Percentiles rank a stretch among this genome's conserved stretches.
phyloP scores from a whole-genome alignment of 1,284 basidiomycete species.

The Phenoliferia sp. region DNA sequence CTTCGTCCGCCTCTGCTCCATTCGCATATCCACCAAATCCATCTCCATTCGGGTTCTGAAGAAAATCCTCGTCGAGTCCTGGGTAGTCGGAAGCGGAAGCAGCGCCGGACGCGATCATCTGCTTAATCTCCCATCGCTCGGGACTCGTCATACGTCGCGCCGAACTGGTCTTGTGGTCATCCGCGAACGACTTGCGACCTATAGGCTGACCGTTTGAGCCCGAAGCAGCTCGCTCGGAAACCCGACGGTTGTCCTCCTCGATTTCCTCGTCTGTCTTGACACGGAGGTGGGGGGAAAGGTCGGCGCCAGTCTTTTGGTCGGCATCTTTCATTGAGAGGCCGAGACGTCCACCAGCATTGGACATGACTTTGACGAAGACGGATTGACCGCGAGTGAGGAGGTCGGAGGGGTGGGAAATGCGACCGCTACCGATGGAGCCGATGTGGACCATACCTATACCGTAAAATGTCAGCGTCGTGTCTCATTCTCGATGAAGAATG shows the following conservation, averaged over 20 bases:
- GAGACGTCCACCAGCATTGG: constrained; percentile 71
- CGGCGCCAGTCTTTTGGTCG: constrained; percentile 81
- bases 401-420: constrained; percentile 82
- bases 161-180: constrained; percentile 48
- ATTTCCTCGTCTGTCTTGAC: constrained; percentile 90
- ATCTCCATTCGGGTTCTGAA: constrained; percentile 51
- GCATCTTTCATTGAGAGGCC: constrained; percentile 97
- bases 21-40: constrained; percentile 44
- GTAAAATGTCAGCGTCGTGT: constrained; percentile 9
- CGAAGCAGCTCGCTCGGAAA: constrained; percentile 55
- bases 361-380: constrained; percentile 95
- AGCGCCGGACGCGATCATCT: constrained; percentile 92
- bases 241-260: constrained; percentile 64
- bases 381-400: constrained; percentile 74
- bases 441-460: constrained; percentile 86
- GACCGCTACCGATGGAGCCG: constrained; percentile 70
- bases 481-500: constrained; percentile 46
- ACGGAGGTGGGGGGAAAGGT: constrained; percentile 86
- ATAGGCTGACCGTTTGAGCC: constrained; percentile 49
- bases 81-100: constrained; percentile 92
- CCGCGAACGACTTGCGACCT: constrained; percentile 45
- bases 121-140: constrained; percentile 98
- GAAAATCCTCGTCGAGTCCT: constrained; percentile 87
- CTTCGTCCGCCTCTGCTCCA: constrained; percentile 78
- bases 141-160: constrained; percentile 92